Base-by-base conservation (phyloP, 345 rosid species). In the Carallia brachiata region DNA sequence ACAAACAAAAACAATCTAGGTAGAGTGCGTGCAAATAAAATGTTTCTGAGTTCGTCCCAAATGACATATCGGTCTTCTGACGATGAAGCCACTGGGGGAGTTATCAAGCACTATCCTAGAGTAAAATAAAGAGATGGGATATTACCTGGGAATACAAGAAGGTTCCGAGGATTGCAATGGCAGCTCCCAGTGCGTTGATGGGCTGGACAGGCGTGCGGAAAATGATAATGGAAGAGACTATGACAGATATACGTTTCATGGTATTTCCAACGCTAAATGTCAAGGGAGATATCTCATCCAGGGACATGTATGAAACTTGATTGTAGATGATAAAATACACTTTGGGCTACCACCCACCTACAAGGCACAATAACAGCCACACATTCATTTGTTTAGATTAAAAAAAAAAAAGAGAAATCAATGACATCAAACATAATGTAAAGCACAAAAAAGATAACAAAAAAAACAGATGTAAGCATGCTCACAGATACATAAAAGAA, bases 261-360 rank as follows among this genome's bases (percentile, higher is more conserved):
- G 99, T 92, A 83, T 95, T 95, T 53, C 99, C 99, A 1, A 95
- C 73, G 81, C 99, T 95, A 73, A 95, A 95, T 10, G 99, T 95
- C 92, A 95, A 78, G 66, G 99, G 97, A 67, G 97, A 90, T 70
- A 95, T 92, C 84, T 95, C 82, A 39, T 95, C 96, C 68, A 95
- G 81, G 27, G 99, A 95, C 99, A 95, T 92, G 87, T 94, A 94
- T 27, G 97, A 94, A 69, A 94, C 99, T 70, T 94, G 99, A 71
- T 94, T 94, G 92, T 96, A 96, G 59, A 77, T 96, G 99, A 76
- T 92, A 96, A 93, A 96, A 96, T 73, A 96, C 88, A 62, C 99
- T 96, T 79, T 96, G 99, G 2, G 99, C 99, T 8, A 70, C 96
- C 76, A 92, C 74, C 99, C 99, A 96, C 95, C 99, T 96, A 63